A percentile compares a stretch with the other conserved stretches of the same genome.
These are phyloP conservation scores for Candida parachauliodes DNA, from an alignment of 805 yeast genomes.

Conservation along the genomic window DNA sequence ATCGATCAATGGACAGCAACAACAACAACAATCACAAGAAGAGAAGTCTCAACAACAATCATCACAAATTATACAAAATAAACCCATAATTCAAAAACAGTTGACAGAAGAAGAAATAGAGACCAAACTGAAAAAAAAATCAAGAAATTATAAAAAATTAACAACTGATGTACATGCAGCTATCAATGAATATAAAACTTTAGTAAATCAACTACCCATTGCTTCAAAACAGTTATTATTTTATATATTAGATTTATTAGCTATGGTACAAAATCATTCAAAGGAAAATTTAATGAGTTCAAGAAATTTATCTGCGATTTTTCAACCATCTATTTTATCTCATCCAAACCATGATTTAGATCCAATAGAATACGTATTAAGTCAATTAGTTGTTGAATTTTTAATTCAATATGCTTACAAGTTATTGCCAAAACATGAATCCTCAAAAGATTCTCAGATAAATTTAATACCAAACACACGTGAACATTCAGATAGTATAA, in stretches of 20 bases:
- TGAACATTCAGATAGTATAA: slow-evolving; percentile 1
- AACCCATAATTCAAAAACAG: background rate
- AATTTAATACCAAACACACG: slow-evolving; percentile 1
- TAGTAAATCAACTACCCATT: slow-evolving; percentile 70
- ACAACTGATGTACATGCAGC: slow-evolving; percentile 66
- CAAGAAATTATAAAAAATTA: slow-evolving; percentile 52
- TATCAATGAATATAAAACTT: slow-evolving; percentile 62
- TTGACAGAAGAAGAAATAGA: slow-evolving; percentile 4
- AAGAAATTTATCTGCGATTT: slow-evolving; percentile 88
- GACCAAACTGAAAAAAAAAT: slow-evolving; percentile 27
- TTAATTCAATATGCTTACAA: slow-evolving; percentile 82
- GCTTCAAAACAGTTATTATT: slow-evolving; percentile 77
- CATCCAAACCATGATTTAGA: slow-evolving; percentile 91
- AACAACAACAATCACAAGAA: background rate
- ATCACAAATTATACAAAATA: background rate
- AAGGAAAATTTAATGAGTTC: slow-evolving; percentile 86
- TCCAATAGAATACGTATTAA: slow-evolving; percentile 85
- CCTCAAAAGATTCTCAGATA: background rate
- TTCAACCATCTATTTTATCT: slow-evolving; percentile 92
- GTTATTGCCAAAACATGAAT: slow-evolving; percentile 48
- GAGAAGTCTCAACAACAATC: background rate
- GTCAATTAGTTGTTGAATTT: slow-evolving; percentile 83
- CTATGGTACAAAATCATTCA: slow-evolving; percentile 78
- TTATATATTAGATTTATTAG: slow-evolving; percentile 80
- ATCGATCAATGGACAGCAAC: background rate